These are phyloP conservation scores for Parachaetomium inaequale DNA, from an alignment of 495 filamentous ascomycete genomes.

Conservation along the genomic window DNA sequence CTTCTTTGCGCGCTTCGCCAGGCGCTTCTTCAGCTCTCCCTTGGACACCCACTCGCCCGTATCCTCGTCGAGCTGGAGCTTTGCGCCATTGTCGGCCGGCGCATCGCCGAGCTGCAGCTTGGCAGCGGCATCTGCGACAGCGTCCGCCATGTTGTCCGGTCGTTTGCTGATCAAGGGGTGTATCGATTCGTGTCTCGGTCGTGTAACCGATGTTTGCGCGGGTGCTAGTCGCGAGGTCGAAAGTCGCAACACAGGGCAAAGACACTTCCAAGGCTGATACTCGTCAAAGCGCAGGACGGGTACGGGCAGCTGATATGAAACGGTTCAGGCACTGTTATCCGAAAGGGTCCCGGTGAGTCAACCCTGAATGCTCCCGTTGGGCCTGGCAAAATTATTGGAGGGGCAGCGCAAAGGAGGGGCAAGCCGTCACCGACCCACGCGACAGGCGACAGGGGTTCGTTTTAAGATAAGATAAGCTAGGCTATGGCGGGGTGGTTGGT, in stretches of 20 bases:
- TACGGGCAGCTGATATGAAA: too few relatives aligned
- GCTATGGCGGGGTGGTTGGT: conserved; percentile 8
- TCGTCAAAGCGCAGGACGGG: too few relatives aligned
- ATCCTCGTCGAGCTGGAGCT: conserved; percentile 62
- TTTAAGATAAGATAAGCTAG: conserved; percentile 17
- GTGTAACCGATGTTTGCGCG: background rate
- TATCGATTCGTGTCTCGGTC: background rate
- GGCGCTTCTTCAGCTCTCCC: conserved; percentile 61
- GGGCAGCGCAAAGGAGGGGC: conserved; percentile 14
- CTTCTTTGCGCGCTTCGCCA: conserved; percentile 60
- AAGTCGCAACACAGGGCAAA: background rate
- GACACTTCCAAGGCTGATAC: too few relatives aligned
- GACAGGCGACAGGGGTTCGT: conserved; percentile 4
- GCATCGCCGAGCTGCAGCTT: conserved; percentile 60
- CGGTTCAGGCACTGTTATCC: background rate
- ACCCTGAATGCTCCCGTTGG: background rate
- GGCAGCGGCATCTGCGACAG: conserved; percentile 48
- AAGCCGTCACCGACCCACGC: background rate
- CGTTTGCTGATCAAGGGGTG: background rate
- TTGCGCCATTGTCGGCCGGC: conserved; percentile 47
- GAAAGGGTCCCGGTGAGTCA: conserved; percentile 13
- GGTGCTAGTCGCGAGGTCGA: background rate
- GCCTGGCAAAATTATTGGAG: conserved; percentile 21
- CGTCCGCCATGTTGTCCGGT: conserved; percentile 50
- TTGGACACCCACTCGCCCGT: conserved; percentile 66